A percentile compares a stretch with the other conserved stretches of the same genome.
These are phyloP conservation scores for Calonectria pteridis DNA, from an alignment of 2,329 filamentous ascomycete species.

Conservation along the genomic window DNA sequence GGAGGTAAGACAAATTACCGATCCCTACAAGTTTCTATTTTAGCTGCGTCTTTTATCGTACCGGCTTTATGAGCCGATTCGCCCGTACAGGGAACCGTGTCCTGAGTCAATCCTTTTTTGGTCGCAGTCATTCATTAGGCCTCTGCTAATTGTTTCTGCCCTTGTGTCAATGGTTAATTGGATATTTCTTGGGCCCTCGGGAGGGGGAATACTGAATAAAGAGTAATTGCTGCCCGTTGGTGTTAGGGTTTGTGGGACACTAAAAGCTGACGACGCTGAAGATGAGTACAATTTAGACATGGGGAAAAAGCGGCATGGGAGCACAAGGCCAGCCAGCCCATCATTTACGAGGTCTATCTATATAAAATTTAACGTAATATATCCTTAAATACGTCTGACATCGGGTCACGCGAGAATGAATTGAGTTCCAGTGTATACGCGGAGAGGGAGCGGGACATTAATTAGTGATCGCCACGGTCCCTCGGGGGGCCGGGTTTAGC, in stretches of 20 bases:
- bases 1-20: neutral
- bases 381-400: neutral
- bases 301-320: neutral
- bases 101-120: neutral
- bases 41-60: neutral
- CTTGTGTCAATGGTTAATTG: neutral
- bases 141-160: neutral
- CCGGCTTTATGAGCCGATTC: neutral
- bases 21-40: neutral
- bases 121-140: neutral
- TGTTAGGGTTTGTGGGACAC: neutral
- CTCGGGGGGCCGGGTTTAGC: neutral
- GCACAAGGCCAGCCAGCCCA: neutral
- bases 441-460: neutral
- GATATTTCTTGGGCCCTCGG: neutral
- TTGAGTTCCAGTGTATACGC: constrained; percentile 14
- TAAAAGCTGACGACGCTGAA: neutral
- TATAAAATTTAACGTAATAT: neutral
- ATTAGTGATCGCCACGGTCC: neutral
- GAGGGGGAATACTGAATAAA: neutral
- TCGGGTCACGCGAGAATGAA: constrained; percentile 18
- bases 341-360: neutral
- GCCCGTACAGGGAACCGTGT: neutral
- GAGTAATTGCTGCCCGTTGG: neutral
- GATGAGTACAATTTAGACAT: neutral